Evolutionary conservation across 2,329 filamentous ascomycete species (phyloP), one percentile per base, ranked within the genome.

Genomic region (Chrysoporthe deuterocubensis): DNA sequence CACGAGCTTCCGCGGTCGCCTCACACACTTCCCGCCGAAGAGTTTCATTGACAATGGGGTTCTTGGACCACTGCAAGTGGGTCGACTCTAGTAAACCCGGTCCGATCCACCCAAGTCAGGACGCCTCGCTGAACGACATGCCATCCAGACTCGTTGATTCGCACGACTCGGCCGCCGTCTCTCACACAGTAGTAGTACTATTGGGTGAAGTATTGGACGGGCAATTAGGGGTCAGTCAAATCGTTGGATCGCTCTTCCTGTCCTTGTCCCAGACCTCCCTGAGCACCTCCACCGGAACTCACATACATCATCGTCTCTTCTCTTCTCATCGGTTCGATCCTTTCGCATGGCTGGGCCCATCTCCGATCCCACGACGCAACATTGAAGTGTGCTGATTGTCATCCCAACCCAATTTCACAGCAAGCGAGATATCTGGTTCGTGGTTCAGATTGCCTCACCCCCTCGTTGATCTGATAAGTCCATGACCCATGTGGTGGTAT

Each of bases 131-230:
- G 65, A 44, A 64, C 65, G 59, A 69, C 61, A 69, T 63, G 54
- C 52, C 61, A 52, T 69, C 67, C 37, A 42, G 32, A 42, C 52
- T 34, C 62, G 52, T 62, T 67, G 61, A 69, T 69, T 69, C 68
- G 68, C 58, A 69, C 58, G 54, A 66, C 62, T 44, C 62, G 54
- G 62, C 57, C 63, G 52, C n/a, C 26, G 58, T 65, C 46, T 54
- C 56, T 60, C 62, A 70, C 68, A 68, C 65, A 59, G 66, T 69
- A 52, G 59, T 58, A 65, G 65, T 67, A 67, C 68, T 60, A 57
- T 50, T 68, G 68, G 48, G 26, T 62, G 46, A 68, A 26, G 44
- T 60, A 60, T 66, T 70, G 66, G 63, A 52, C 34, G 62, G 65
- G 62, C 66, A 70, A 68, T 63, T 34, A 63, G 37, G 48, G 60